A percentile compares a stretch with the other conserved stretches of the same genome.
These are phyloP conservation scores for Asparagopsis taxiformis DNA, from an alignment of 31 red algal genomes.

Conservation along the genomic window DNA sequence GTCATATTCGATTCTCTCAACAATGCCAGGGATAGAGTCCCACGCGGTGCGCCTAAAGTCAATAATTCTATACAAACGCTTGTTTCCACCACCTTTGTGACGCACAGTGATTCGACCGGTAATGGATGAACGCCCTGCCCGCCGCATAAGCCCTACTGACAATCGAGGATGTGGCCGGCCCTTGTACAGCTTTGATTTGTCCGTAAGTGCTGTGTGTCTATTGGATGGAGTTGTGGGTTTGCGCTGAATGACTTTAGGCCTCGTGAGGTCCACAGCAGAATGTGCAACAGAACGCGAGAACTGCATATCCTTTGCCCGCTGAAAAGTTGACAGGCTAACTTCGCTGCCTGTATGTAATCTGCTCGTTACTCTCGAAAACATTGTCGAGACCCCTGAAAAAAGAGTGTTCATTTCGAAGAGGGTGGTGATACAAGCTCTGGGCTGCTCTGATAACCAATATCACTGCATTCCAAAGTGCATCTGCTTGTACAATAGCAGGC, in stretches of 20 bases:
- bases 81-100: background rate
- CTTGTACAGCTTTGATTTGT: constrained; percentile 76
- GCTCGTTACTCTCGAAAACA: no score
- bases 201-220: constrained; percentile 76
- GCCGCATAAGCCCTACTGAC: constrained; percentile 48
- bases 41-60: constrained; percentile 13
- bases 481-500: no score
- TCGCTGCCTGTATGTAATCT: no score
- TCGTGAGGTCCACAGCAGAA: constrained; percentile 79
- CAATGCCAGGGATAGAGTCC: constrained; percentile 1
- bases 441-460: no score
- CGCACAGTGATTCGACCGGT: constrained; percentile 33
- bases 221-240: constrained; percentile 86
- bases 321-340: no score
- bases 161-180: constrained; percentile 78
- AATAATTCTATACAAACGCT: background rate
- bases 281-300: no score
- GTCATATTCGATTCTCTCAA: background rate
- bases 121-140: constrained; percentile 61
- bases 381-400: no score
- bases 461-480: no score
- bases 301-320: no score
- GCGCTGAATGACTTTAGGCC: constrained; percentile 73
- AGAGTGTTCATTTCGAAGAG: no score
- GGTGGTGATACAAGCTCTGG: no score